Percentiles rank a stretch among this genome's conserved stretches.
Evolutionary conservation across 1,284 basidiomycete genomes (phyloP).

Genomic region (Erythrobasidium hasegawianum): DNA sequence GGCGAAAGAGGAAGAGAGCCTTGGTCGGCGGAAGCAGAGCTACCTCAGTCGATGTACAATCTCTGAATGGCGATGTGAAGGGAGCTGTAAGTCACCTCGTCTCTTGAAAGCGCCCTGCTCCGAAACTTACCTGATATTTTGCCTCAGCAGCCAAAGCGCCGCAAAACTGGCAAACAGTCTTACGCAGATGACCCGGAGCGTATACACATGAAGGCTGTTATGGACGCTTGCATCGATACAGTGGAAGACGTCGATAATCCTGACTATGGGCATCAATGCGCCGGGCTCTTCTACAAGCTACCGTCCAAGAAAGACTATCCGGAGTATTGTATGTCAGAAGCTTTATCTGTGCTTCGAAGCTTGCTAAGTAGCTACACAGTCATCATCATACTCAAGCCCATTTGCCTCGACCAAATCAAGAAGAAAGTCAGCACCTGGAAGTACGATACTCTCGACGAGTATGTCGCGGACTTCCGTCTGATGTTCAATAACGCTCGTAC

Average conservation of each 20-base stretch:
- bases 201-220: conserved; percentile 78
- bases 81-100: conserved; percentile 50
- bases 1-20: conserved; percentile 31
- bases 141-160: conserved; percentile 64
- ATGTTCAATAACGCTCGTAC: conserved; percentile 82
- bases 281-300: conserved; percentile 48
- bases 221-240: conserved; percentile 74
- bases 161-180: conserved; percentile 55
- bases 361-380: conserved; percentile 51
- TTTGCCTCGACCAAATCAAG: conserved; percentile 80
- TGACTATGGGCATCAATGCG: conserved; percentile 41
- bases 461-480: conserved; percentile 73
- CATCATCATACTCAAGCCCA: conserved; percentile 65
- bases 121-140: conserved; percentile 52
- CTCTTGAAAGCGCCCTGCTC: conserved; percentile 54
- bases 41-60: conserved; percentile 14
- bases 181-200: conserved; percentile 55
- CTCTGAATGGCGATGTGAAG: conserved; percentile 53
- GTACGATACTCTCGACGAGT: conserved; percentile 69
- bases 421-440: conserved; percentile 67
- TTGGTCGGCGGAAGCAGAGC: conserved; percentile 9
- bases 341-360: not conserved
- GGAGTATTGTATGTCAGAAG: conserved; percentile 59
- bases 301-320: conserved; percentile 68
- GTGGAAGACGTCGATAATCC: conserved; percentile 63